Evolutionary conservation across 2,329 filamentous ascomycete genomes (phyloP), one percentile per base, ranked within the genome.

Genomic region (Pyrenochaeta sp.): DNA sequence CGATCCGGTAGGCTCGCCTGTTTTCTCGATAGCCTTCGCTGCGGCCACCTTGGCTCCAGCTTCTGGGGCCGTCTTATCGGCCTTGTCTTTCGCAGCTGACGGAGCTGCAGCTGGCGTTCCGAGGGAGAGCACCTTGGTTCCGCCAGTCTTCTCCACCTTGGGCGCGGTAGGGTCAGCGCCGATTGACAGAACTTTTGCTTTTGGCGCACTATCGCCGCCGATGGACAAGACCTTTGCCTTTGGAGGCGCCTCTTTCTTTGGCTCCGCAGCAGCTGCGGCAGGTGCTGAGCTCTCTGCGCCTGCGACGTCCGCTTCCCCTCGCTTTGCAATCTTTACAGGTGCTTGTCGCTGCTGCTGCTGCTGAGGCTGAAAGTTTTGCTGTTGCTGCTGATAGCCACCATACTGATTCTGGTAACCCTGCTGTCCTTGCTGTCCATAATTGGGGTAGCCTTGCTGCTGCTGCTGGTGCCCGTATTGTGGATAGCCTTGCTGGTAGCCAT

Each of bases 21-120:
- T 90, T 85, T 97, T 97, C 73, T 96, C 92, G 62, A 97, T 92
- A 9, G 94, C 93, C 80, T 97, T 97, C 50, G 88, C 83, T 4
- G 93, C 94, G 1, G 90, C 83, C n/a, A 91, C 89, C 81, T 97
- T 97, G 60, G 93, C 85, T 30, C 92, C 91, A 28, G 90, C 90
- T 64, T 91, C 90, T 2, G 88, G 79, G 12, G 74, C 78, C 32
- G 66, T 69, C 63, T 78, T 78, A 62, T 80, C 76, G n/a, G 76
- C 75, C 50, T 78, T 78, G 34, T 78, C 77, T 62, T 75, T 85
- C 59, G 78, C 74, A 48, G 84, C 81, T 37, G 85, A 81, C n/a
- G 84, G 79, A 7, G 81, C 77, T 1, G 85, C 79, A 25, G 82
- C 54, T 8, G 72, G 74, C 19, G 81, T 84, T 44, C 91, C 90